Percentiles rank a stretch among this genome's conserved stretches.
phyloP scores from a whole-genome alignment of 106 monocot genomes.

The Platanthera guangdongensis region DNA sequence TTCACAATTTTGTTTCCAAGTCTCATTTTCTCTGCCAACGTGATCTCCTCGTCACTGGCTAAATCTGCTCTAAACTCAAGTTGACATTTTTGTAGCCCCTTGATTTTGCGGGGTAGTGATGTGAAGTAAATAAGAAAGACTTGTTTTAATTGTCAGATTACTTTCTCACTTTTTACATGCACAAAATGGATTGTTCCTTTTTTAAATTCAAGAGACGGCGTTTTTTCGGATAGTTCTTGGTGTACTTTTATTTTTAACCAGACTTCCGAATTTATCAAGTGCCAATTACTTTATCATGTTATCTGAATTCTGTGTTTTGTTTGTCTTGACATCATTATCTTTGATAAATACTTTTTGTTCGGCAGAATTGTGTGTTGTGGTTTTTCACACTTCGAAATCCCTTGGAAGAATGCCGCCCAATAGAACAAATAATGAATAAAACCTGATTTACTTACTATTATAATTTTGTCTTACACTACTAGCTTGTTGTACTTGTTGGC shows the following conservation, averaged over 20 bases:
- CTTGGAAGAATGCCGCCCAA: background rate
- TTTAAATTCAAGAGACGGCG: background rate
- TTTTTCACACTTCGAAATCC: background rate
- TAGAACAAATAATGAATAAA: background rate
- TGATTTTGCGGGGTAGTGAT: too few relatives aligned
- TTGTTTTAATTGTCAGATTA: too few relatives aligned
- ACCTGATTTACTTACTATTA: background rate
- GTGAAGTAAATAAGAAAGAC: too few relatives aligned
- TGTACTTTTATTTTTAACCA: background rate
- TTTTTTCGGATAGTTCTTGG: background rate
- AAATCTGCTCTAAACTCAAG: too few relatives aligned
- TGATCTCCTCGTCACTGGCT: too few relatives aligned
- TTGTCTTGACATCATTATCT: background rate
- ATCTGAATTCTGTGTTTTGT: background rate
- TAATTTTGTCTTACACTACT: background rate
- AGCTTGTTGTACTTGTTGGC: background rate
- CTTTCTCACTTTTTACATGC: background rate
- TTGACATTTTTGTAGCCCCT: too few relatives aligned
- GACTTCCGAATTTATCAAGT: background rate
- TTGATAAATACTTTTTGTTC: background rate
- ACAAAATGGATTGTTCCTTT: background rate
- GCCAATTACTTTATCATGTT: background rate
- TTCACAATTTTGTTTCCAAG: too few relatives aligned
- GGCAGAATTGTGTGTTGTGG: background rate
- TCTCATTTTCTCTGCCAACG: too few relatives aligned